Evolutionary conservation across 2,329 filamentous ascomycete genomes (phyloP), one percentile per base, ranked within the genome.

Genomic region (Colletotrichum caudatum): DNA sequence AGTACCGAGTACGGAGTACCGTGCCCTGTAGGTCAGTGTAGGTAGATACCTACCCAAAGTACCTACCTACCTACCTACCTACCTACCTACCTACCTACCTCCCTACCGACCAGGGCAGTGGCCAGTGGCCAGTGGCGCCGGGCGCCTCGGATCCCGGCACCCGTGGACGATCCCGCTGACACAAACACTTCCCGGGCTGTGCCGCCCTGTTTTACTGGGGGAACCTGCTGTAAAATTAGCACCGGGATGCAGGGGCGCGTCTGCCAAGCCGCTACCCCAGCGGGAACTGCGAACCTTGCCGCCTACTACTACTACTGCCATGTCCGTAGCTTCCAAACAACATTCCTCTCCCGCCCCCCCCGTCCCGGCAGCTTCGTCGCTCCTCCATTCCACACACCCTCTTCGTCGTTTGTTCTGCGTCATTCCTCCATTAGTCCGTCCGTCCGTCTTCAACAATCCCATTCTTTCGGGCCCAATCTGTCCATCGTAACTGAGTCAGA

Each of bases 231-330:
- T 44, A 20, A 44, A 44, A 44, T 44, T 44, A 44, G 41, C 41
- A 41, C 64, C 50, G 48, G 51, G 44, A 60, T 71, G 69, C 69
- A 71, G 64, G 66, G 69, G 69, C 53, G 60, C 59, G 53, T 69
- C 53, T 69, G 69, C 65, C 65, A 71, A 71, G 69, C 58, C 69
- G 59, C 69, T 56, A 64, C 29, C 51, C 18, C 12, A 3, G 41
- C 48, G 46, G 48, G 33, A 53, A 53, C 39, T 26, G 53, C 50
- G 50, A 7, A 58, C 64, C 64, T 69, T n/a, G n/a, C n/a, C n/a
- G n/a, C n/a, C n/a, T n/a, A n/a, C n/a, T n/a, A n/a, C n/a, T n/a
- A n/a, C n/a, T n/a, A n/a, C n/a, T n/a, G n/a, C n/a, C n/a, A n/a
- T n/a, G n/a, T n/a, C n/a, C n/a, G n/a, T n/a, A n/a, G n/a, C n/a